These are phyloP conservation scores for Glebionis coronaria DNA, from an alignment of 129 eudicot genomes.

Conservation along the genomic window DNA sequence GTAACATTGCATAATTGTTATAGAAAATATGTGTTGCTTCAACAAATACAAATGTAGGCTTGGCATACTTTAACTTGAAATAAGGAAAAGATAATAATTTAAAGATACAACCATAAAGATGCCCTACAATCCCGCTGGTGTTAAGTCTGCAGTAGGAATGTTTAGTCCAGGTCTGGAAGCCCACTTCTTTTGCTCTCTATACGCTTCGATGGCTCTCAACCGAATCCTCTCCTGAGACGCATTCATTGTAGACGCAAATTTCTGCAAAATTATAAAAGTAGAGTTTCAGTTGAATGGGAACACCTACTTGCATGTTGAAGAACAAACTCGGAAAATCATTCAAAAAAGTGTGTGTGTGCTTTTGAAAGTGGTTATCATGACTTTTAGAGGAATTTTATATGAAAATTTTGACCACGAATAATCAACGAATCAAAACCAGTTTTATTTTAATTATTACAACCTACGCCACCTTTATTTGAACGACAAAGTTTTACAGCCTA, in stretches of 20 bases:
- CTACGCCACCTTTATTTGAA: no score
- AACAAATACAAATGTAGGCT: slow-evolving; percentile 17
- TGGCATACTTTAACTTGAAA: slow-evolving; percentile 19
- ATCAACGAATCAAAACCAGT: no score
- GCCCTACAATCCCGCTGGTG: slow-evolving; percentile 12
- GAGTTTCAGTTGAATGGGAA: background rate
- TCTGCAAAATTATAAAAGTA: slow-evolving; percentile 33
- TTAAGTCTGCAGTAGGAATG: slow-evolving; percentile 46
- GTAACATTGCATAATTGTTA: slow-evolving; percentile 4
- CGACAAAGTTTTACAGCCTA: no score
- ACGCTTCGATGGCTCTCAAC: slow-evolving; percentile 70
- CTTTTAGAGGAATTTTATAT: background rate
- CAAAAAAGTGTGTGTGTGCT: background rate
- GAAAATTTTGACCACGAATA: no score
- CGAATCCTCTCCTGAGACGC: slow-evolving; percentile 94
- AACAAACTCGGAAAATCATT: background rate
- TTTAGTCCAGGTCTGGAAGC: slow-evolving; percentile 77
- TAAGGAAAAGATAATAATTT: background rate
- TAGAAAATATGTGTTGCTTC: background rate
- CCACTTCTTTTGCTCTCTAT: slow-evolving; percentile 80
- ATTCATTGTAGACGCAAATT: slow-evolving; percentile 42
- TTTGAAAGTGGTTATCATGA: background rate
- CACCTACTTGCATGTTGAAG: background rate
- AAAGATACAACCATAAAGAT: background rate
- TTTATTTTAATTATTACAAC: no score